Evolutionary conservation across 305 asterid species (phyloP), one percentile per base, ranked within the genome.

Genomic region (Stenogyne calaminthoides): DNA sequence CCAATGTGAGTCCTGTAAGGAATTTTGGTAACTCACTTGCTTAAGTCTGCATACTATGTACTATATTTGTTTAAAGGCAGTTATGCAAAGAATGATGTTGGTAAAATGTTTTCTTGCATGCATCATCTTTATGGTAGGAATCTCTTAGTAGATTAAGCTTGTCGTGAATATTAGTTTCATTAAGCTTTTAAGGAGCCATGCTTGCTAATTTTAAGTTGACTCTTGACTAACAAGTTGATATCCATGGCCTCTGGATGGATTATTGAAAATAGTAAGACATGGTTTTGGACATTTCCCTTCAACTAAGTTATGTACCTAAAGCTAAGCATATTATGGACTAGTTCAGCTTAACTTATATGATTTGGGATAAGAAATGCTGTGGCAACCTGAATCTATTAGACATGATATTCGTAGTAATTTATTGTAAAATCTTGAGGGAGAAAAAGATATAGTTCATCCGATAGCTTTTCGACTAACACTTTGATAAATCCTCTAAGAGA

Each of bases 1-100:
- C 79, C 72, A 51, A 68, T 65, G 51, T 42, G 67, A 69, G 51
- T 51, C 32, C 32, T 68, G 71, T 67, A 20, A 49, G 22, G 56
- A 49, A 49, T 49, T 49, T 49, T 49, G 22, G 10, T 49, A 15
- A 49, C 56, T 49, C 64, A 59, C 70, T 69, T 51, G 59, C 25
- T 39, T 15, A 22, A 32, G 71, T 74, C 74, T 51, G 56, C 78
- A 65, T 32, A 16, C 9, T 52, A 29, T 80, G 18, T 70, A 15
- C 37, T 56, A 60, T 69, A 18, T 61, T 54, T 46, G 11, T 67
- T 29, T 39, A 57, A 56, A 66, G 40, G 62, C 54, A 71, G 42
- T 19, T 44, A 36, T 62, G 59, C 9, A 40, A 6, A 32, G 56
- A 25, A 61, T 70, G 76, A 62, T 22, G 10, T 4, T 52, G 32